Base-by-base conservation (phyloP, 495 filamentous ascomycete genomes). In the Penicillium soppii region DNA sequence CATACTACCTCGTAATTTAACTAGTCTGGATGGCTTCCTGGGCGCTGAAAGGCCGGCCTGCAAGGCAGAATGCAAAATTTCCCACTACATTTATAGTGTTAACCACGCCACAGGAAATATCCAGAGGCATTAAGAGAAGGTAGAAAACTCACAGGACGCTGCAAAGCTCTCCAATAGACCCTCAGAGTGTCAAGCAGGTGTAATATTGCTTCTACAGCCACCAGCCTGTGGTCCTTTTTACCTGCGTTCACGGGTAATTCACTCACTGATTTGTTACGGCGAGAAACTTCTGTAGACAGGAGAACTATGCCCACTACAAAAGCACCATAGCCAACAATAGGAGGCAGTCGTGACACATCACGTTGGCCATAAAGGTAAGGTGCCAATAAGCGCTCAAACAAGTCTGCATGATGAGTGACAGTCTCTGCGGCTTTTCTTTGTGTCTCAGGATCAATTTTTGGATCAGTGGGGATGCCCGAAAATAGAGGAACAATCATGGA, bases 401-500 rank as follows among this genome's bases (percentile, higher is more conserved):
- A n/a, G 9, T 23, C 30, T 47, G 43, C 43, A 27, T 47, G 43
- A 16, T 36, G 10, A 20, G 30, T 21, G 5, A 47, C 30, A 10
- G 5, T 22, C n/a, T 36, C 30, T 22, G 43, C 43, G 10, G n/a
- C 15, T 21, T 23, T 35, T 47, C 21, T 47, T 12, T 21, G 16
- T 13, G 19, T 25, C 13, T 36, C 43, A 22, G 22, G 29, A 30
- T 36, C 43, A 22, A 36, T 23, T 7, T 5, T 36, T 16, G 43
- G 30, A 7, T 36, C 30, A 4, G 20, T 37, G 3, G 29, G 12
- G 10, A 16, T 23, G 20, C 43, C 20, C n/a, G 43, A 47, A 21
- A 47, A 47, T 15, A 47, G 7, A 36, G 43, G 43, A 12, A 47
- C 43, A 37, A 36, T 21, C 30, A 47, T 47, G 4, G 43, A 36